These are phyloP conservation scores for Xylariaceae sp. DNA, from an alignment of 2,329 filamentous ascomycete genomes.

Conservation along the genomic window DNA sequence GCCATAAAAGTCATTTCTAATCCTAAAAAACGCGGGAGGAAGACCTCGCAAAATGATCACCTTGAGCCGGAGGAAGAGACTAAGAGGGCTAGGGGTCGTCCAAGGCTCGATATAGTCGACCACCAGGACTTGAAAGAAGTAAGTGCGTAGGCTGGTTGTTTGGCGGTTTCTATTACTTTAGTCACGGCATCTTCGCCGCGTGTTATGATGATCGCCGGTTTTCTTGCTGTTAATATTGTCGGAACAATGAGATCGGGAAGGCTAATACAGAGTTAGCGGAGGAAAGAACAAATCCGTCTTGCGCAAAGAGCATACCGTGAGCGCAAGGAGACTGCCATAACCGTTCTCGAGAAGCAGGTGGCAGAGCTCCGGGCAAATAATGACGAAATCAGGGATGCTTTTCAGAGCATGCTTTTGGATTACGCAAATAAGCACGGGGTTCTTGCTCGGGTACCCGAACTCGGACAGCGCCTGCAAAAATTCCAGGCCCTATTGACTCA, in stretches of 20 bases:
- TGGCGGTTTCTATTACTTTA: background rate
- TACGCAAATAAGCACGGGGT: conserved; percentile 63
- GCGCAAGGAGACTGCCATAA: conserved; percentile 83
- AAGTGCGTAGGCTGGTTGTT: conserved; percentile 18
- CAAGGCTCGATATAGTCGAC: conserved; percentile 76
- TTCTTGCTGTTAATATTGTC: background rate
- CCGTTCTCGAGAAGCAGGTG: conserved; percentile 73
- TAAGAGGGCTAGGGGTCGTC: conserved; percentile 73
- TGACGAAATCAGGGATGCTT: conserved; percentile 75
- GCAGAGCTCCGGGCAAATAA: conserved; percentile 71
- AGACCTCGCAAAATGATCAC: conserved; percentile 37
- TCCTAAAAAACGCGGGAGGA: conserved; percentile 44
- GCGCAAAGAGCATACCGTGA: conserved; percentile 85
- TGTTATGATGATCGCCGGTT: background rate
- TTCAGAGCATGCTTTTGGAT: conserved; percentile 68
- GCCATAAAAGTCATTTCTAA: conserved; percentile 16
- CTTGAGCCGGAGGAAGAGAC: conserved; percentile 53
- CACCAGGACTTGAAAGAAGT: conserved; percentile 71
- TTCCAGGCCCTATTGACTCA: conserved; percentile 64
- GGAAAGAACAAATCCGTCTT: conserved; percentile 84
- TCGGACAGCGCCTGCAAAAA: conserved; percentile 63
- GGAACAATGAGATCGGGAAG: background rate
- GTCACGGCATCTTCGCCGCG: too few relatives aligned
- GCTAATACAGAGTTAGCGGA: conserved; percentile 59
- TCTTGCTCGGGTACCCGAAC: conserved; percentile 60